These are phyloP conservation scores for Biancaea sappan DNA, from an alignment of 306 rosid species.

Conservation along the genomic window DNA sequence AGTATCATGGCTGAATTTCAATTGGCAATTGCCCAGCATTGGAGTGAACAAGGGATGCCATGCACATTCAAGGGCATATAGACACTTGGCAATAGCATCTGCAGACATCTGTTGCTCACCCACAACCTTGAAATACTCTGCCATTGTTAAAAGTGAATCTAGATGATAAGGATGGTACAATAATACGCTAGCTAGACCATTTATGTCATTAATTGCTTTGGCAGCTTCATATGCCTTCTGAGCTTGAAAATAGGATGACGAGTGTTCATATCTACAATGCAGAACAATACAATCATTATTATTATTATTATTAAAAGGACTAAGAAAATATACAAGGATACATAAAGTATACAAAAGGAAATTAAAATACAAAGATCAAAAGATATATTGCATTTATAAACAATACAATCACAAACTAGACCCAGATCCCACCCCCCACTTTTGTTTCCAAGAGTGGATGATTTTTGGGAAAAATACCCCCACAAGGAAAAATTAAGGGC, in stretches of 20 bases:
- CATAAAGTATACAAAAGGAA: slow-evolving; percentile 10
- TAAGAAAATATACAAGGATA: slow-evolving; percentile 6
- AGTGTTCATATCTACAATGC: slow-evolving; percentile 69
- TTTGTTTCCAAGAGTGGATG: background rate
- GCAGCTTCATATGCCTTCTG: slow-evolving; percentile 84
- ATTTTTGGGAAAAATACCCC: background rate
- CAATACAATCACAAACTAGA: slow-evolving; percentile 12
- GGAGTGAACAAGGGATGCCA: slow-evolving; percentile 91
- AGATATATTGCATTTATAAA: slow-evolving; percentile 8
- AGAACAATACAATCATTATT: slow-evolving; percentile 34
- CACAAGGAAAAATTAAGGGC: background rate
- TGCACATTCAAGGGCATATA: slow-evolving; percentile 93
- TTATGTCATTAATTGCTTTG: slow-evolving; percentile 82
- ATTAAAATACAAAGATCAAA: slow-evolving; percentile 21
- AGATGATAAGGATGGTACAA: slow-evolving; percentile 78
- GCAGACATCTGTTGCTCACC: slow-evolving; percentile 96
- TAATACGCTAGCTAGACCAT: slow-evolving; percentile 67
- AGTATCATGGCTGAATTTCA: slow-evolving; percentile 71
- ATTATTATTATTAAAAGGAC: background rate
- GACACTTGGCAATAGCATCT: slow-evolving; percentile 76
- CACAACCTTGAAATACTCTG: slow-evolving; percentile 82
- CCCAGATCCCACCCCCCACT: background rate
- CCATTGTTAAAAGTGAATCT: slow-evolving; percentile 84
- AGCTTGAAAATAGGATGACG: slow-evolving; percentile 66
- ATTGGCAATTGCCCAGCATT: slow-evolving; percentile 84